These are phyloP conservation scores for Calonectria honghensis DNA, from an alignment of 2,329 filamentous ascomycete genomes.

Conservation along the genomic window DNA sequence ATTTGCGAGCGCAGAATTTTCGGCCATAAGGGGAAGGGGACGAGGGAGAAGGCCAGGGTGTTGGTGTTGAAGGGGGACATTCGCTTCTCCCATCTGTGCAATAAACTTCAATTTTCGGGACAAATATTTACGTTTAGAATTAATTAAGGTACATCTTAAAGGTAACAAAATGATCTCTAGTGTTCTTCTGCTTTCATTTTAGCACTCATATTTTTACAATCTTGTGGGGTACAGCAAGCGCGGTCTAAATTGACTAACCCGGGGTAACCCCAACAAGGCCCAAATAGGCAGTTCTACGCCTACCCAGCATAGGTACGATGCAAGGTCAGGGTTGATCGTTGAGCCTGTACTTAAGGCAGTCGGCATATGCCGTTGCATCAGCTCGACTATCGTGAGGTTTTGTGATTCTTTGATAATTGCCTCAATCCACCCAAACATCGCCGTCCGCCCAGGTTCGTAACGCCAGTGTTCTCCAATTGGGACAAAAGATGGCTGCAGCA, in stretches of 20 bases:
- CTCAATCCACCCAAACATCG: not conserved
- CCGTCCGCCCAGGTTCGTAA: not conserved
- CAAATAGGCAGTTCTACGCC: slow-evolving; percentile 14
- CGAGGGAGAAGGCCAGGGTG: not conserved
- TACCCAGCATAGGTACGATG: not conserved
- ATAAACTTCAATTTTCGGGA: not conserved
- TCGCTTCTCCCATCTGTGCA: not conserved
- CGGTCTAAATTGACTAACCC: not conserved
- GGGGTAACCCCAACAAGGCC: not conserved
- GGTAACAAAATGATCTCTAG: too few species aligned
- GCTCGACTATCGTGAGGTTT: not conserved
- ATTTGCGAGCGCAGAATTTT: not conserved
- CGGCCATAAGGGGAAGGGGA: not conserved
- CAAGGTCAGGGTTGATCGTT: not conserved
- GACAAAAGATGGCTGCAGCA: not conserved
- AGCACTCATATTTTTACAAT: not conserved
- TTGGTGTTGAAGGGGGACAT: not conserved
- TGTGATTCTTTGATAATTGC: not conserved
- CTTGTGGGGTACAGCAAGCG: not conserved
- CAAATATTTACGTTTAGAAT: not conserved
- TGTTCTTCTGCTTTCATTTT: too few species aligned
- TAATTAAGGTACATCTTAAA: too few species aligned
- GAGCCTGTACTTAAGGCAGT: not conserved
- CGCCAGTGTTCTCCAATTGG: not conserved
- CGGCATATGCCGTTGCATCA: not conserved